phyloP scores from a whole-genome alignment of 352 stramenopile genomes.

The Globisporangium spiculum region DNA sequence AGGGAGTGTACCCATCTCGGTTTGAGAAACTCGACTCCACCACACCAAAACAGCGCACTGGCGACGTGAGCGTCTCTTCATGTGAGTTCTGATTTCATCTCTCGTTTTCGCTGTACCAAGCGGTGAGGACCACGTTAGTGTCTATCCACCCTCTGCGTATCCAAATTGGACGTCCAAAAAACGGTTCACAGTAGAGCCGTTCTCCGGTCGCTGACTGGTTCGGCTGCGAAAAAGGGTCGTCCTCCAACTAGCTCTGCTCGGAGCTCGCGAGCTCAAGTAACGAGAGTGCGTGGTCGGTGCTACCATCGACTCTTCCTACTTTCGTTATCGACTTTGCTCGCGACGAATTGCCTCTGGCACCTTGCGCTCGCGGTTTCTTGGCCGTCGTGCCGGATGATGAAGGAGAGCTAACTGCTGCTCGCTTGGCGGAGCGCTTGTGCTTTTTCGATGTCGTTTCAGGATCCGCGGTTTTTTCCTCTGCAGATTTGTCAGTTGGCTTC shows the following conservation, averaged over 20 bases:
- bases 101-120: no score
- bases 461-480: not conserved
- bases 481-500: not conserved
- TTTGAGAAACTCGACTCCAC: no score
- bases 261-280: constrained; percentile 5
- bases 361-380: not conserved
- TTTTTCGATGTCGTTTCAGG: not conserved
- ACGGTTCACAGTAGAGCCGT: no score
- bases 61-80: no score
- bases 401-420: not conserved
- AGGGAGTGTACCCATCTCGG: no score
- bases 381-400: not conserved
- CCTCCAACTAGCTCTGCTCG: not conserved
- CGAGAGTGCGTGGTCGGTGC: not conserved
- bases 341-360: not conserved
- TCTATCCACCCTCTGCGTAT: no score
- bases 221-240: no score
- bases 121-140: no score
- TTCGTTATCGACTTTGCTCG: not conserved
- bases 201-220: no score
- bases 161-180: no score
- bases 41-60: no score
- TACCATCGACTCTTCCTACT: not conserved
- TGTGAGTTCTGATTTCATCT: no score
- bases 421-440: not conserved